phyloP scores from a whole-genome alignment of 1,139 yeast genomes.

The Blastobotrys persicus region DNA sequence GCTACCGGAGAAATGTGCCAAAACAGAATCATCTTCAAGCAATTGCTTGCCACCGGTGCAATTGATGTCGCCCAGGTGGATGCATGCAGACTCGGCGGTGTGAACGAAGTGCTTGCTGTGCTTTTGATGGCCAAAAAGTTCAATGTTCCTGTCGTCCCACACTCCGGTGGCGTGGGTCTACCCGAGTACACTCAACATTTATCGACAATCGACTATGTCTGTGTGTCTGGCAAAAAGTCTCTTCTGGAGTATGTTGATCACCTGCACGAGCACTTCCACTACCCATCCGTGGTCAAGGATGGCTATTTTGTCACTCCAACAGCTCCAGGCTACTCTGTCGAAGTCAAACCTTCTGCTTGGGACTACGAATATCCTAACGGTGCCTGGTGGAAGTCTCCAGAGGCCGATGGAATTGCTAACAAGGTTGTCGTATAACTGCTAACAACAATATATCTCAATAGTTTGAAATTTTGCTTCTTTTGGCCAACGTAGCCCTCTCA shows the following conservation, averaged over 20 bases:
- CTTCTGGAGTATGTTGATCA: constrained; percentile 39
- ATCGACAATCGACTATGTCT: constrained; percentile 41
- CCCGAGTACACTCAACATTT: constrained; percentile 44
- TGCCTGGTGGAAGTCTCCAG: constrained; percentile 34
- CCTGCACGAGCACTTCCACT: constrained; percentile 36
- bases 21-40: constrained; percentile 43
- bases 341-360: constrained; percentile 36
- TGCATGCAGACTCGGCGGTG: constrained; percentile 43
- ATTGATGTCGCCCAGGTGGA: constrained; percentile 43
- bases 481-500: too few species aligned
- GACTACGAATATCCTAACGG: constrained; percentile 40
- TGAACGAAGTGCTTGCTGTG: constrained; percentile 43
- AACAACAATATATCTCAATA: constrained; percentile 1
- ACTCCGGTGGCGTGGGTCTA: constrained; percentile 44
- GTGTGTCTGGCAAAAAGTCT: constrained; percentile 38
- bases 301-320: constrained; percentile 41
- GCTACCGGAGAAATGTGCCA: constrained; percentile 47
- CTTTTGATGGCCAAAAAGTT: constrained; percentile 42
- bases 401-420: constrained; percentile 10
- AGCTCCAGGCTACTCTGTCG: constrained; percentile 42
- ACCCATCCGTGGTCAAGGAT: constrained; percentile 39
- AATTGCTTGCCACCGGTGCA: constrained; percentile 39
- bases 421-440: constrained; percentile 4
- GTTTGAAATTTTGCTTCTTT: neutral
- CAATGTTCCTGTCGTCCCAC: constrained; percentile 42